These are phyloP conservation scores for Cercospora berteroae DNA, from an alignment of 2,329 filamentous ascomycete species.

Conservation along the genomic window DNA sequence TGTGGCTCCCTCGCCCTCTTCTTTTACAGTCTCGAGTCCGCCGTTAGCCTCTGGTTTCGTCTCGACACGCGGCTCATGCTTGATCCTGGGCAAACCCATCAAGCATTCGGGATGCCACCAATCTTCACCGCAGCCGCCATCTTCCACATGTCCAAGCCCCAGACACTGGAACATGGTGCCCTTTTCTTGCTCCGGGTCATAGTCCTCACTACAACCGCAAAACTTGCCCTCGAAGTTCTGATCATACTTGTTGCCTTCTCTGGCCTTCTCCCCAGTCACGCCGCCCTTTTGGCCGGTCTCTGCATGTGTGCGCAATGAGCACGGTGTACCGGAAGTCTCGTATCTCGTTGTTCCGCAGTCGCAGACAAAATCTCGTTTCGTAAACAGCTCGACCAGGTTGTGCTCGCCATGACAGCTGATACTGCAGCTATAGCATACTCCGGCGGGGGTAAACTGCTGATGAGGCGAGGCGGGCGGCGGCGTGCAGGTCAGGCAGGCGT, in stretches of 20 bases:
- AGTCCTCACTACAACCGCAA: conserved; percentile 83
- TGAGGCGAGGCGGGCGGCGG: conserved; percentile 65
- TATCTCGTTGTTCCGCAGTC: conserved; percentile 90
- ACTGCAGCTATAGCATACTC: conserved; percentile 94
- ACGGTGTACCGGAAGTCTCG: conserved; percentile 63
- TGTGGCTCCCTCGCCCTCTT: conserved; percentile 37
- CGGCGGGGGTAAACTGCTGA: conserved; percentile 69
- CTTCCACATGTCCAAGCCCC: conserved; percentile 73
- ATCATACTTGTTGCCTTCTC: conserved; percentile 80
- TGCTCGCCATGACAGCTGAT: conserved; percentile 97
- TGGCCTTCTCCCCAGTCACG: conserved; percentile 72
- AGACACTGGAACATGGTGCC: conserved; percentile 98
- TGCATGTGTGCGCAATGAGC: conserved; percentile 70
- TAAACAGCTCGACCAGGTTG: conserved; percentile 90
- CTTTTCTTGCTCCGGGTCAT: conserved; percentile 84
- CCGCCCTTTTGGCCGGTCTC: conserved; percentile 71
- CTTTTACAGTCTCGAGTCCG: conserved; percentile 30
- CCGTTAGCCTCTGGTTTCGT: conserved; percentile 27
- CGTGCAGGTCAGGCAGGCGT: conserved; percentile 91
- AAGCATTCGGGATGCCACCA: conserved; percentile 97
- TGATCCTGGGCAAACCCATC: conserved; percentile 72
- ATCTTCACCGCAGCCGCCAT: conserved; percentile 90
- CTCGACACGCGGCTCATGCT: conserved; percentile 40
- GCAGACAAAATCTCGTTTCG: conserved; percentile 91
- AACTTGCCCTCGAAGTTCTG: conserved; percentile 93